Conservation (phyloP, 176 grass and related monocot species). For the Aegilops longissima region DNA sequence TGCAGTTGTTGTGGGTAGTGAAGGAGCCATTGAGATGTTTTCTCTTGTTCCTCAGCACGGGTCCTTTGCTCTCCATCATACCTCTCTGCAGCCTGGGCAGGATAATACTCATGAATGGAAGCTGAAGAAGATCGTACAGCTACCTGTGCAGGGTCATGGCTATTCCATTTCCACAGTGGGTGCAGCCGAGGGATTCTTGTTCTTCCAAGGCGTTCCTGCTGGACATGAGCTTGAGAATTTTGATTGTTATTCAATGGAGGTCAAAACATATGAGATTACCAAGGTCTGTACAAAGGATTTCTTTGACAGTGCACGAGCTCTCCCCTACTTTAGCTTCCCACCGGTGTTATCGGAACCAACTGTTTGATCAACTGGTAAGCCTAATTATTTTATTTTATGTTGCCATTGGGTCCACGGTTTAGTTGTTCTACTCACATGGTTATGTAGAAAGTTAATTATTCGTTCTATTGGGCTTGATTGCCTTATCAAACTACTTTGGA, state of each 20-base stretch:
- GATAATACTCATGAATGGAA: not conserved
- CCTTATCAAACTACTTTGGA: no score
- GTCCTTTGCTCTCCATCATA: not conserved
- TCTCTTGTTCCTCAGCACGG: no score
- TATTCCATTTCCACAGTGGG: not conserved
- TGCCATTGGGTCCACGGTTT: no score
- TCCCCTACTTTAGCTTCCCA: not conserved
- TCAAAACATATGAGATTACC: not conserved
- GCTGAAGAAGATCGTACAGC: not conserved
- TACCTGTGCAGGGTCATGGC: not conserved
- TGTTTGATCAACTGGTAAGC: constrained; percentile 14
- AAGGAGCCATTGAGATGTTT: not conserved
- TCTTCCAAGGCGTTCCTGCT: not conserved
- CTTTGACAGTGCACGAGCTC: no score
- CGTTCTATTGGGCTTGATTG: no score
- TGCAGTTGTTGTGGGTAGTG: not conserved
- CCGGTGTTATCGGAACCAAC: not conserved
- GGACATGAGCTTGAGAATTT: no score
- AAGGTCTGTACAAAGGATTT: not conserved
- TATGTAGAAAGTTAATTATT: no score
- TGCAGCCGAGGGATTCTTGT: not conserved
- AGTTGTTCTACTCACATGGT: no score
- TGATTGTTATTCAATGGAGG: not conserved
- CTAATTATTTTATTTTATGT: no score
- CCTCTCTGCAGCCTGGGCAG: not conserved